Conservation (phyloP, 2,329 filamentous ascomycete genomes). For the Keithomyces neogunnii region DNA sequence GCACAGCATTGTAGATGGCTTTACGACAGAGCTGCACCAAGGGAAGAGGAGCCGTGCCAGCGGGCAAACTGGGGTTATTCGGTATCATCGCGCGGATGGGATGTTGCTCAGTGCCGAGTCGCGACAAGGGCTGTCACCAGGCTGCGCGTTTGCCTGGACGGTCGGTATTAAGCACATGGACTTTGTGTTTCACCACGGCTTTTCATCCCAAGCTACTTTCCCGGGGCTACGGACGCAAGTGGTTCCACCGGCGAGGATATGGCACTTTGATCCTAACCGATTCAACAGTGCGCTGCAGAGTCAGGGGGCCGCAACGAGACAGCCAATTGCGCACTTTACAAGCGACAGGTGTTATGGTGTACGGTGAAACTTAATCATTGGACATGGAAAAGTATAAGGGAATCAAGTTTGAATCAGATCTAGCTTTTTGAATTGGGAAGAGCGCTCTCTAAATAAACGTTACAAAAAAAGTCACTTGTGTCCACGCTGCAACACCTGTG, state of each 20-base stretch:
- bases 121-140: background rate
- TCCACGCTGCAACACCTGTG: conserved; percentile 2
- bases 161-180: background rate
- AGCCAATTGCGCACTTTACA: background rate
- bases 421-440: conserved; percentile 23
- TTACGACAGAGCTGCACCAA: background rate
- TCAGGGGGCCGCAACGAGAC: background rate
- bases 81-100: background rate
- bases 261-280: background rate
- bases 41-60: background rate
- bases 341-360: conserved; percentile 3
- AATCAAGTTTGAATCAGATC: conserved; percentile 20
- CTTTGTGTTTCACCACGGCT: background rate
- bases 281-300: background rate
- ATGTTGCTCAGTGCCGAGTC: background rate
- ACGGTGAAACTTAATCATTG: background rate
- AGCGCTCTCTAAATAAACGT: conserved; percentile 23
- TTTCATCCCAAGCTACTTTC: background rate
- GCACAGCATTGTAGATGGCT: background rate
- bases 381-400: conserved; percentile 6
- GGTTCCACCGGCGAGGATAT: background rate
- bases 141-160: background rate
- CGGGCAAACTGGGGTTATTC: background rate
- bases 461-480: conserved; percentile 2
- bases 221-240: background rate